Conservation (phyloP, 2,329 filamentous ascomycete species). For the Pezicula neosporulosa region DNA sequence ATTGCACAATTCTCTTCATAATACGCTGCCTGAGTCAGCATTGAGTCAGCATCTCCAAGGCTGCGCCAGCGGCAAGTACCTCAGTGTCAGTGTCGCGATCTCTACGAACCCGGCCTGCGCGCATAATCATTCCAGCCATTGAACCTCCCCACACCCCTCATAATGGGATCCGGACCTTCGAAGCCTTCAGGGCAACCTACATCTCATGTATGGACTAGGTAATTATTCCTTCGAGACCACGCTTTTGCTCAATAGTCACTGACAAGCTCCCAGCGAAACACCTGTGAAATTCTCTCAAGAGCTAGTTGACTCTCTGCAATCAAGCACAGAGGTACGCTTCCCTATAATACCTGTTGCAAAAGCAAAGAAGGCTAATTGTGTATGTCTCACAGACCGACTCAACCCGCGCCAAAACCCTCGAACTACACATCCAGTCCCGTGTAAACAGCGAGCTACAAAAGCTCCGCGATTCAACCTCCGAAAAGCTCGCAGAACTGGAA, state of each 20-base stretch:
- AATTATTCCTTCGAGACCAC: neutral
- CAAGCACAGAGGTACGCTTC: slow-evolving; percentile 72
- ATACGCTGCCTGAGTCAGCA: too few relatives aligned
- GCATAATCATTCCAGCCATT: neutral
- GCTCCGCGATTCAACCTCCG: slow-evolving; percentile 67
- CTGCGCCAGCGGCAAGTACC: too few relatives aligned
- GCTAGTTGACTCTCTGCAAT: slow-evolving; percentile 78
- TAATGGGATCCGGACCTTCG: slow-evolving; percentile 27
- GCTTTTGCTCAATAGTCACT: slow-evolving; percentile 1
- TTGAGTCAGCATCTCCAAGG: too few relatives aligned
- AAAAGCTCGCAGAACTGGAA: slow-evolving; percentile 65
- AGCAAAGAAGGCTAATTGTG: slow-evolving; percentile 4
- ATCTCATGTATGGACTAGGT: slow-evolving; percentile 27
- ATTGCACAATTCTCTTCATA: too few relatives aligned
- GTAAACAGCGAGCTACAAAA: slow-evolving; percentile 81
- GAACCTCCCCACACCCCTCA: slow-evolving; percentile 8
- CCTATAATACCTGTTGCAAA: neutral
- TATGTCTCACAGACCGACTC: slow-evolving; percentile 68
- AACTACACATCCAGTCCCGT: slow-evolving; percentile 85
- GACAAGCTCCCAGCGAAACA: slow-evolving; percentile 43
- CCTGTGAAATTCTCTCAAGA: slow-evolving; percentile 74
- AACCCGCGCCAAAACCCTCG: slow-evolving; percentile 76
- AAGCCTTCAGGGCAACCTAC: slow-evolving; percentile 22
- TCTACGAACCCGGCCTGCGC: too few relatives aligned
- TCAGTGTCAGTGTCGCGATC: too few relatives aligned